Evolutionary conservation across 1,284 basidiomycete species (phyloP).

Genomic region (Pyrrhoderma noxium): DNA sequence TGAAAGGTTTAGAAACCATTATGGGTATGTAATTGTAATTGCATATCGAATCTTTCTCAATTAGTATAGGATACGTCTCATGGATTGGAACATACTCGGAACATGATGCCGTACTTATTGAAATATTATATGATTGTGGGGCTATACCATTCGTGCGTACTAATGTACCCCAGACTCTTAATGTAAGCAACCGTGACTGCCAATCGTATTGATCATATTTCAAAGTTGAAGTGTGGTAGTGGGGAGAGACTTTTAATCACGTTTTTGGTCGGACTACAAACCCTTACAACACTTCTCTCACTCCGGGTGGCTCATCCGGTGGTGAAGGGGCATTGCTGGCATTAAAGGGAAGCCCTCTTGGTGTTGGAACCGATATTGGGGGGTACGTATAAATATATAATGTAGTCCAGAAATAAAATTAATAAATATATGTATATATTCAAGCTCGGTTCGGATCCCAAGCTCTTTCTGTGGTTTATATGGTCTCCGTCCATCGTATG

Average conservation of each 20-base stretch:
- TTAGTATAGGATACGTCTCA: constrained; percentile 30
- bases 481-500: constrained; percentile 46
- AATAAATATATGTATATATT: constrained; percentile 8
- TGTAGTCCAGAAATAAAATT: neutral
- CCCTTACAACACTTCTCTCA: constrained; percentile 47
- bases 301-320: constrained; percentile 49
- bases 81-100: constrained; percentile 34
- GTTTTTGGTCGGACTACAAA: constrained; percentile 45
- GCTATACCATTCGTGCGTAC: constrained; percentile 44
- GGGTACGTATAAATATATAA: constrained; percentile 35
- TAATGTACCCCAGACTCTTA: constrained; percentile 41
- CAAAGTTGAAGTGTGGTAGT: constrained; percentile 27
- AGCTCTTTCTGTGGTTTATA: constrained; percentile 46
- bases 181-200: constrained; percentile 29
- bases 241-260: constrained; percentile 34
- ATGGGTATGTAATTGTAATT: constrained; percentile 35
- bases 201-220: constrained; percentile 20
- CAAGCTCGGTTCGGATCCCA: constrained; percentile 46
- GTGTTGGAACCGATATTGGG: constrained; percentile 68
- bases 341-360: constrained; percentile 55
- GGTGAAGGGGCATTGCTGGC: constrained; percentile 54
- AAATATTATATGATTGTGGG: constrained; percentile 34
- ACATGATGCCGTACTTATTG: constrained; percentile 34
- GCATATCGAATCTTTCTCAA: constrained; percentile 27
- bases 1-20: constrained; percentile 51